Evolutionary conservation across 2,329 filamentous ascomycete species (phyloP).

Genomic region (Aspergillus brunneoviolaceus): DNA sequence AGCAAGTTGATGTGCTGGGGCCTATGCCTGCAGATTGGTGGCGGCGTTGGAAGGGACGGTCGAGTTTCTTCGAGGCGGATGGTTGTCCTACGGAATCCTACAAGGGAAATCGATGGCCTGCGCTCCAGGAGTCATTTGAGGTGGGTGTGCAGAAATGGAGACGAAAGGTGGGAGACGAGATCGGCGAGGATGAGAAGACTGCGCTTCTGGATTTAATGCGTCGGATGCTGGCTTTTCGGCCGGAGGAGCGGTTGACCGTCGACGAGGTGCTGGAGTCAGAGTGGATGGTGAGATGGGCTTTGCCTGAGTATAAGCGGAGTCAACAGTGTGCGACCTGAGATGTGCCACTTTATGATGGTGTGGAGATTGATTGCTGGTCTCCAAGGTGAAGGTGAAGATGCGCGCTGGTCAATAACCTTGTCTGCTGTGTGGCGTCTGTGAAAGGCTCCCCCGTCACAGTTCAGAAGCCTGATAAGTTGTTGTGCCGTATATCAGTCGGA

Average conservation of each 20-base stretch:
- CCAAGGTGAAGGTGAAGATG: not conserved
- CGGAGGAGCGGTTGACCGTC: constrained; percentile 15
- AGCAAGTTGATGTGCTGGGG: constrained; percentile 23
- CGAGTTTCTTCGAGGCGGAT: constrained; percentile 17
- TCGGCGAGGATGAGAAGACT: constrained; percentile 17
- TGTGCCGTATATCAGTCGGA: no score
- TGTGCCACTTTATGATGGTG: not conserved
- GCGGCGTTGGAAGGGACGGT: constrained; percentile 16
- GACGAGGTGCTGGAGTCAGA: constrained; percentile 15
- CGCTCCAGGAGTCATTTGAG: constrained; percentile 12
- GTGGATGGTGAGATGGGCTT: constrained; percentile 23
- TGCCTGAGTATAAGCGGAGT: constrained; percentile 12
- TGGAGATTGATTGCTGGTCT: not conserved
- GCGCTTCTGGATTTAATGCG: constrained; percentile 17
- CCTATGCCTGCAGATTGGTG: constrained; percentile 21
- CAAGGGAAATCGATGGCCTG: constrained; percentile 10
- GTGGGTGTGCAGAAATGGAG: constrained; percentile 15
- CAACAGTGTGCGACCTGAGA: not conserved
- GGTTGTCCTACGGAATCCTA: constrained; percentile 13
- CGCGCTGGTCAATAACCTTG: not conserved
- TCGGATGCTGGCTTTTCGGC: constrained; percentile 18
- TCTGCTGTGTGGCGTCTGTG: not conserved
- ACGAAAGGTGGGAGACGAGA: constrained; percentile 8
- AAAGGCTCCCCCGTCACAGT: no score
- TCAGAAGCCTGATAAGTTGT: no score